Percentiles rank a stretch among this genome's conserved stretches.
These are phyloP conservation scores for Eimeria zaria DNA, from an alignment of 169 alveolate species.

Conservation along the genomic window DNA sequence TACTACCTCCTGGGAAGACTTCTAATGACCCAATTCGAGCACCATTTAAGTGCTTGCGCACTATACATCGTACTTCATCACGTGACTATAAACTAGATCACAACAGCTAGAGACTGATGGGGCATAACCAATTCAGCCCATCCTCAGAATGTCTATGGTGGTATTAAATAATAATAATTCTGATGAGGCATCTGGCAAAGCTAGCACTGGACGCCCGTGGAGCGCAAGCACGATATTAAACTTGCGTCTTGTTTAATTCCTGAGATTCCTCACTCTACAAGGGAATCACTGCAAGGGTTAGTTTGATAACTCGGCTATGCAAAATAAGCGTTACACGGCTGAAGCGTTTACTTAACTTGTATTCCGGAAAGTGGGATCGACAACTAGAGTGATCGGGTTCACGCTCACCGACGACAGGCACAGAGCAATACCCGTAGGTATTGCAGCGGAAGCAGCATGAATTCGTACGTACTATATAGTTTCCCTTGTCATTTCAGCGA, in stretches of 20 bases:
- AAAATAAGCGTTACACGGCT: neutral
- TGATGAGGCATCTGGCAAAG: neutral
- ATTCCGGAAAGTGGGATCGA: neutral
- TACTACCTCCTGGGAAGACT: too few relatives aligned
- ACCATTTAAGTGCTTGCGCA: too few relatives aligned
- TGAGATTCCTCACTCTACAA: neutral
- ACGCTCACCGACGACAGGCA: conserved; percentile 6
- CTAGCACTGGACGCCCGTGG: neutral
- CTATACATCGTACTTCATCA: too few relatives aligned
- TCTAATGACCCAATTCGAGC: too few relatives aligned
- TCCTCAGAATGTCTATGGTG: too few relatives aligned
- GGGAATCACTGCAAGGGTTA: neutral
- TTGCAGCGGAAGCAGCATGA: neutral
- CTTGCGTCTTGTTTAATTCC: neutral
- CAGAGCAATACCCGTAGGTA: neutral
- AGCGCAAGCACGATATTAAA: too few relatives aligned
- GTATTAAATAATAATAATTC: too few relatives aligned
- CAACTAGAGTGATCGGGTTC: neutral
- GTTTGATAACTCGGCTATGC: neutral
- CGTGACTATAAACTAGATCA: too few relatives aligned
- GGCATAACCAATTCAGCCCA: too few relatives aligned
- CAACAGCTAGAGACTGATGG: too few relatives aligned
- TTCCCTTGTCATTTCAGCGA: neutral
- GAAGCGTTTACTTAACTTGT: neutral
- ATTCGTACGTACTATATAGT: neutral